Conservation (phyloP, 192 early-diverging fungal species). For the Umbelopsis sp. region DNA sequence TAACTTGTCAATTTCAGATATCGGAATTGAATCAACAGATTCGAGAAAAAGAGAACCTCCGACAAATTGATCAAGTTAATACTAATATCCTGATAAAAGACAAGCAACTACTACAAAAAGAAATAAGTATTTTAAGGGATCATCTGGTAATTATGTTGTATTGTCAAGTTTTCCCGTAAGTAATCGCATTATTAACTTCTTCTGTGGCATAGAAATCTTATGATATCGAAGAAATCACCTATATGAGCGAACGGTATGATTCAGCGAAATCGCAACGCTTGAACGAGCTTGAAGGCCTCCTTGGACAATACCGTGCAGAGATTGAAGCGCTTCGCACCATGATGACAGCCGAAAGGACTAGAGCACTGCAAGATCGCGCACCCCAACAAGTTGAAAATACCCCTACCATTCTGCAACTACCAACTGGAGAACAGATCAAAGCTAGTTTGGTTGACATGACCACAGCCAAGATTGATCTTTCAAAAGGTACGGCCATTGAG, state of each 20-base stretch:
- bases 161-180: no score
- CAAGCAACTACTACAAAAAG: conserved; percentile 57
- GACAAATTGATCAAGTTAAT: conserved; percentile 36
- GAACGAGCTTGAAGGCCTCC: conserved; percentile 58
- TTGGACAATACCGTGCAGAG: conserved; percentile 37
- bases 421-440: background rate
- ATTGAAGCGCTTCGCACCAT: conserved; percentile 11
- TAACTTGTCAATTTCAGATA: conserved; percentile 23
- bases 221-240: conserved; percentile 49
- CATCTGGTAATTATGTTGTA: conserved; percentile 54
- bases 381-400: background rate
- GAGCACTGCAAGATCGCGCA: background rate
- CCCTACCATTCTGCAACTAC: background rate
- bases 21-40: conserved; percentile 42
- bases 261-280: conserved; percentile 60
- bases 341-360: conserved; percentile 8
- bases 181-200: background rate
- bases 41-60: conserved; percentile 44
- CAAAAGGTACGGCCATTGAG: background rate
- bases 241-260: conserved; percentile 60
- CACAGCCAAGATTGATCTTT: background rate
- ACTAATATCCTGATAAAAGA: conserved; percentile 45
- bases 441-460: background rate
- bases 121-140: conserved; percentile 62
- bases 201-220: conserved; percentile 42